Percentiles rank a stretch among this genome's conserved stretches.
Evolutionary conservation across 495 filamentous ascomycete genomes (phyloP).

Genomic region (Physcia stellaris): DNA sequence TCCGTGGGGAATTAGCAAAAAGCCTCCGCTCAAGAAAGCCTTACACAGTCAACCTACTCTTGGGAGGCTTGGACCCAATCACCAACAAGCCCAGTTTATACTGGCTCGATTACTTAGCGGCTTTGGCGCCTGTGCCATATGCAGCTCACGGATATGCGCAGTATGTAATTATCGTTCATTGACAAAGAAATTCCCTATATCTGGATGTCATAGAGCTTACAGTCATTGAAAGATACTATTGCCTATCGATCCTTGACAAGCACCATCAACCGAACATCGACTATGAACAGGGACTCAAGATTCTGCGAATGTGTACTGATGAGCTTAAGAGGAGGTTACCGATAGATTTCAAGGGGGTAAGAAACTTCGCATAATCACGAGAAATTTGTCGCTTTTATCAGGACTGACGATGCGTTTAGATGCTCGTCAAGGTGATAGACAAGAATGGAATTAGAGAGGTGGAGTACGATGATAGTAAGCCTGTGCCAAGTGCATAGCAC

Average conservation of each 20-base stretch:
- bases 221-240: conserved; percentile 65
- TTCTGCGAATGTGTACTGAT: conserved; percentile 86
- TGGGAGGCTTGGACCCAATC: conserved; percentile 84
- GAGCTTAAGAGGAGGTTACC: conserved; percentile 92
- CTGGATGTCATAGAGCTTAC: conserved; percentile 7
- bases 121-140: conserved; percentile 77
- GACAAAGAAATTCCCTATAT: neutral
- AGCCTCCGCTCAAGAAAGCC: conserved; percentile 83
- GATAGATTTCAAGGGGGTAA: conserved; percentile 91
- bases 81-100: conserved; percentile 77
- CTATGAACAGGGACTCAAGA: conserved; percentile 75
- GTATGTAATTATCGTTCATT: conserved; percentile 36
- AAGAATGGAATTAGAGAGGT: conserved; percentile 79
- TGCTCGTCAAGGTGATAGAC: conserved; percentile 82
- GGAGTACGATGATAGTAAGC: conserved; percentile 65
- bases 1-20: conserved; percentile 79
- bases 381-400: too few relatives aligned
- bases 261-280: conserved; percentile 91
- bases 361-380: too few relatives aligned
- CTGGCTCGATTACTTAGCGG: conserved; percentile 95
- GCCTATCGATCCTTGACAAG: conserved; percentile 90
- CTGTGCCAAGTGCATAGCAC: conserved; percentile 49
- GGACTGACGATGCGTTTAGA: conserved; percentile 30
- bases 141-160: conserved; percentile 97
- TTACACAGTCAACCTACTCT: conserved; percentile 88